A percentile compares a stretch with the other conserved stretches of the same genome.
Evolutionary conservation across 176 grass and related monocot species (phyloP).

Genomic region (Poa pratensis): DNA sequence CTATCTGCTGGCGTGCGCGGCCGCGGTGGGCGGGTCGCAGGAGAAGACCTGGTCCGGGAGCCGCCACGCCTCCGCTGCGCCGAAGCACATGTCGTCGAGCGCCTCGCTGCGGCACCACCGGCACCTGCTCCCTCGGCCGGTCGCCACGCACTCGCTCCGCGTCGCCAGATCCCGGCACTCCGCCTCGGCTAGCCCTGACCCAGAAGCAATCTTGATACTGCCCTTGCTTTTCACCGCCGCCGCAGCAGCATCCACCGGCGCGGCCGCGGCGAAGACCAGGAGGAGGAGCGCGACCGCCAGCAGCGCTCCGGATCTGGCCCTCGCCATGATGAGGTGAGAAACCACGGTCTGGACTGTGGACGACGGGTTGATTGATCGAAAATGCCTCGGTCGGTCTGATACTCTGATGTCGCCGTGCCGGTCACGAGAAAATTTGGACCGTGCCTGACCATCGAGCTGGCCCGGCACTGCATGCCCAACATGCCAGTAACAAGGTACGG

Average conservation of each 20-base stretch:
- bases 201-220: constrained; percentile 1
- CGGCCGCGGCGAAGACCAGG: constrained; percentile 22
- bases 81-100: constrained; percentile 98
- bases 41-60: constrained; percentile 82
- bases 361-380: background rate
- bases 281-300: constrained; percentile 35
- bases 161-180: constrained; percentile 63
- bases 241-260: background rate
- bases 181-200: background rate
- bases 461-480: too few relatives aligned
- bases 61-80: constrained; percentile 74
- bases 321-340: constrained; percentile 1
- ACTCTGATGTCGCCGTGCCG: too few relatives aligned
- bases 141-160: constrained; percentile 49
- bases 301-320: constrained; percentile 1
- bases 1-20: constrained; percentile 33
- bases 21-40: constrained; percentile 49
- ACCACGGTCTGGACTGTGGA: constrained; percentile 1
- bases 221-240: background rate
- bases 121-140: constrained; percentile 53
- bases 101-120: constrained; percentile 84
- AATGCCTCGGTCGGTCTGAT: background rate
- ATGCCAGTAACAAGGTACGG: too few relatives aligned
- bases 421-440: too few relatives aligned
- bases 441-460: too few relatives aligned